These are phyloP conservation scores for Citrus australasica DNA, from an alignment of 345 rosid species.

Conservation along the genomic window DNA sequence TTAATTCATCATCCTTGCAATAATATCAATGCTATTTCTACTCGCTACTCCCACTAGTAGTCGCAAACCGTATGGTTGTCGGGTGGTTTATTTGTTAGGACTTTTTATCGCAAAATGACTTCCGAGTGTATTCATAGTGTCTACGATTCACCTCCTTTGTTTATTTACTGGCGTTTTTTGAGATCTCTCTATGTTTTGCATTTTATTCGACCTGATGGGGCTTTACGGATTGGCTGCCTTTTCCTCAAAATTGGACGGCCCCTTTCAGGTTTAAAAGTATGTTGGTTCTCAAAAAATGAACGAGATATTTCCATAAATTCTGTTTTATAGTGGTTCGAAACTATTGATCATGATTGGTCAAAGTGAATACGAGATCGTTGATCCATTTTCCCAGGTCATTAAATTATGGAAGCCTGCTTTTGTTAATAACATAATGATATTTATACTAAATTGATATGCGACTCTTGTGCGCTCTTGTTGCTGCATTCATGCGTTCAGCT, in stretches of 20 bases:
- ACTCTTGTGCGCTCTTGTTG: background rate
- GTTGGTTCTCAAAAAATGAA: background rate
- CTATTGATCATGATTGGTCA: background rate
- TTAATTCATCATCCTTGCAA: conserved; percentile 20
- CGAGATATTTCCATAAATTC: background rate
- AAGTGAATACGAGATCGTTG: background rate
- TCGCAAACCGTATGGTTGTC: background rate
- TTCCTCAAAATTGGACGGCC: background rate
- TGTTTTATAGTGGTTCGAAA: background rate
- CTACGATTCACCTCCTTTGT: background rate
- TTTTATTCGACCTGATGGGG: background rate
- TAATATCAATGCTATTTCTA: background rate
- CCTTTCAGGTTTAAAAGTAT: background rate
- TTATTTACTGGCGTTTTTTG: background rate
- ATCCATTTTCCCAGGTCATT: background rate
- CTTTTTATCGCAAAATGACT: background rate
- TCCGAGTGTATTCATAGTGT: background rate
- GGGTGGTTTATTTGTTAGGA: background rate
- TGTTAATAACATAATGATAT: background rate
- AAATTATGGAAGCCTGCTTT: background rate
- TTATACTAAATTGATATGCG: too few relatives aligned
- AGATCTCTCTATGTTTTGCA: background rate
- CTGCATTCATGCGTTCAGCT: background rate
- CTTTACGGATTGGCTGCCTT: background rate
- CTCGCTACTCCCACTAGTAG: conserved; percentile 21